Base-by-base conservation (phyloP, 2,329 filamentous ascomycete species). In the Xylariaceae sp. region DNA sequence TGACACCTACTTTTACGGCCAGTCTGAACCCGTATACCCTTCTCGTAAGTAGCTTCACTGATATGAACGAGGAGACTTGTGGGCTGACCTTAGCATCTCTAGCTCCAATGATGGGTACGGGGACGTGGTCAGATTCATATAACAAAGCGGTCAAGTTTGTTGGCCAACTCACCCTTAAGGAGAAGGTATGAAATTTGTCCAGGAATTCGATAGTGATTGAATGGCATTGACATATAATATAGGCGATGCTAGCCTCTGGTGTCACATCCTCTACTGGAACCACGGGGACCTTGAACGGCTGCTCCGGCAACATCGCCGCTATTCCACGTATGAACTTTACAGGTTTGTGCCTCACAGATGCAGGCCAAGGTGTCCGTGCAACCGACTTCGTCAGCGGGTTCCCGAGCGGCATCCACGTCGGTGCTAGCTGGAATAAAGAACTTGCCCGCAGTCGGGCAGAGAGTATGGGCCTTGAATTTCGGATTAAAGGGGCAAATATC, bases 201-300 rank as follows among this genome's bases (percentile, higher is more conserved):
- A 9, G 12, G 12, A 11, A 19, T 21, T 3, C 3, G 19, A 12
- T 33, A 9, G 24, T 2, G 4, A 44, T n/a, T 12, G 6, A 28
- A 26, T 8, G 9, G 47, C 51, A 40, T 36, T 63, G 33, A 63
- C 28, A 16, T 43, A 28, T 26, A 17, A 37, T 21, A 45, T 12
- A 80, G 78, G 87, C 93, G 69, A 88, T 87, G 66, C 73, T 95
- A 56, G 93, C 90, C 0, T 89, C 88, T 1, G 91, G 91, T 61
- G 82, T 87, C 43, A 80, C 83, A 64, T 85, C 72, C 2, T 74
- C 75, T n/a, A 79, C 68, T 1, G 69, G 69, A 14, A 67, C 64
- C 7, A 65, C 68, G 6, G 69, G 68, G 2, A 69, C 67, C 12
- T 34, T 70, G 16, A 71, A 76, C 24, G 74, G 79, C 41, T 84